These are phyloP conservation scores for Colletotrichum aenigma DNA, from an alignment of 2,329 filamentous ascomycete species.

Conservation along the genomic window DNA sequence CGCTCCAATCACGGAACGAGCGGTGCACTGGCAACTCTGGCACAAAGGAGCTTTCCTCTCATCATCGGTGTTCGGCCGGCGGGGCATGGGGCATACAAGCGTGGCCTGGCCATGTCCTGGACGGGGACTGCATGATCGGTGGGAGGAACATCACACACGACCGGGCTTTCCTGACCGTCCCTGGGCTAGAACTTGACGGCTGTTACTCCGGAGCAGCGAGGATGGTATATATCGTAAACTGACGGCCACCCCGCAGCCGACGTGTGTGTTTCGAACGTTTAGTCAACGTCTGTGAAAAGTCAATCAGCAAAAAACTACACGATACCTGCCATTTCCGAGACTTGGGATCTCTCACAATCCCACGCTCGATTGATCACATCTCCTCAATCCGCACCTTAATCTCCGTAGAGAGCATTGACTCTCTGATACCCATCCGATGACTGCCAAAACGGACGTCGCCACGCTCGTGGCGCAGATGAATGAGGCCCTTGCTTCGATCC, in stretches of 20 bases:
- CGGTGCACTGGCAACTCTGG: neutral
- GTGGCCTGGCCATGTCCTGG: neutral
- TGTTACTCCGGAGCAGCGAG: neutral
- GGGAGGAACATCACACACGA: neutral
- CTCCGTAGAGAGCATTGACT: neutral
- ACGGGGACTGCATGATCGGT: slow-evolving; percentile 6
- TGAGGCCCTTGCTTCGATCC: slow-evolving; percentile 44
- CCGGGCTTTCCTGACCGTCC: neutral
- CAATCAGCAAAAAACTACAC: neutral
- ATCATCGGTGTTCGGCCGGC: neutral
- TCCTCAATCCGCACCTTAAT: neutral
- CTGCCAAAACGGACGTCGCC: slow-evolving; percentile 35
- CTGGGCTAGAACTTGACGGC: neutral
- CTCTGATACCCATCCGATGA: neutral
- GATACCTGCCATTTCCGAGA: neutral
- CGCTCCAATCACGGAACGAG: slow-evolving; percentile 13
- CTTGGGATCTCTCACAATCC: neutral
- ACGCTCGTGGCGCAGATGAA: slow-evolving; percentile 46
- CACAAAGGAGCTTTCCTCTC: neutral
- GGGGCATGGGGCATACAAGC: neutral
- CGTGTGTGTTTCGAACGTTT: neutral
- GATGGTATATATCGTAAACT: slow-evolving; percentile 17
- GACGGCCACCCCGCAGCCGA: neutral
- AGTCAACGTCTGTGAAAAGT: neutral
- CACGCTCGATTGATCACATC: neutral